Conservation (phyloP, 2,329 filamentous ascomycete genomes). For the Zymoseptoria brevis region DNA sequence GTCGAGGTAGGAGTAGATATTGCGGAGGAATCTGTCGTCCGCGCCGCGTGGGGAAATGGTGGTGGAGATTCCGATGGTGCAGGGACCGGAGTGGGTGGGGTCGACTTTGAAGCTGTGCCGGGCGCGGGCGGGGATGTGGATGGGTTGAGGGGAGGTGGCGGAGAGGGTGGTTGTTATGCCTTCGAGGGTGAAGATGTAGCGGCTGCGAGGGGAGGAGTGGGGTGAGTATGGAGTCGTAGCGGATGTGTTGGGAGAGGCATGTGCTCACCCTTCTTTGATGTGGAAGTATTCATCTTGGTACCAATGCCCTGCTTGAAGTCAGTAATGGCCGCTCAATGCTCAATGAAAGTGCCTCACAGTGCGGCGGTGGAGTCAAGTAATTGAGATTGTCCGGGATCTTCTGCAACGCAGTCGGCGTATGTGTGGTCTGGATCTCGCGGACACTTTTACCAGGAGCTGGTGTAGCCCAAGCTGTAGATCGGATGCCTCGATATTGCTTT, state of each 20-base stretch:
- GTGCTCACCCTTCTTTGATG: constrained; percentile 17
- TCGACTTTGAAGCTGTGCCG: constrained; percentile 26
- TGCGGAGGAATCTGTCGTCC: constrained; percentile 24
- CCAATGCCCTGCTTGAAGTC: constrained; percentile 19
- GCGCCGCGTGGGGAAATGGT: constrained; percentile 14
- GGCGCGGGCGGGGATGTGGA: constrained; percentile 17
- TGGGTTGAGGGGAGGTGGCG: constrained; percentile 20
- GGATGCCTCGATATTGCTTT: constrained; percentile 20
- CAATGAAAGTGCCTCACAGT: too few species aligned
- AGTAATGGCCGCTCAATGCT: too few species aligned
- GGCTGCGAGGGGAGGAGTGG: constrained; percentile 3
- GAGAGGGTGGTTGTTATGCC: constrained; percentile 17
- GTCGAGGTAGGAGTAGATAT: constrained; percentile 26
- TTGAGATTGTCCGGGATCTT: constrained; percentile 19
- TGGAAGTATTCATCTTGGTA: constrained; percentile 25
- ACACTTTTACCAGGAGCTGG: constrained; percentile 23
- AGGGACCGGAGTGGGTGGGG: constrained; percentile 17
- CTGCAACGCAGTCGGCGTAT: constrained; percentile 17
- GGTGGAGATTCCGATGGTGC: constrained; percentile 22
- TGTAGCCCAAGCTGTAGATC: constrained; percentile 20
- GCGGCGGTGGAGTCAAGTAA: constrained; percentile 19
- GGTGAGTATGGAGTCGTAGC: too few species aligned
- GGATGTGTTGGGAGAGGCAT: not conserved
- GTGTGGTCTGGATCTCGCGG: constrained; percentile 25
- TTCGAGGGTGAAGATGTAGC: constrained; percentile 26